Conservation (phyloP, 140 eudicot genomes). For the Anethum foeniculum region DNA sequence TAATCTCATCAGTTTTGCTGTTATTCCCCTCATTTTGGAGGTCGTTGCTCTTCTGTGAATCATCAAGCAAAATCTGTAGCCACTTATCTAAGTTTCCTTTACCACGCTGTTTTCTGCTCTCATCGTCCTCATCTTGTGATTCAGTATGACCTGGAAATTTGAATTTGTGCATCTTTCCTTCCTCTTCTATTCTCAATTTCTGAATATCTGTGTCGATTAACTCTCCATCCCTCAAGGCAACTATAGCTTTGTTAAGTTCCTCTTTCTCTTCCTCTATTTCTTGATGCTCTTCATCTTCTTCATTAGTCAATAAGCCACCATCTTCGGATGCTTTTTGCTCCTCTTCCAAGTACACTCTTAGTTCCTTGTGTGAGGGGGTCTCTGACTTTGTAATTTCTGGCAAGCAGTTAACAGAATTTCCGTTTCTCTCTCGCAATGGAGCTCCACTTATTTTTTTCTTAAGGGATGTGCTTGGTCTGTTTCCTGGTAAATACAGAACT, state of each 20-base stretch:
- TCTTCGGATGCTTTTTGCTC: conserved; percentile 71
- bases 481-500: conserved; percentile 39
- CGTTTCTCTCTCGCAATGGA: conserved; percentile 27
- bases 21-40: conserved; percentile 14
- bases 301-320: conserved; percentile 24
- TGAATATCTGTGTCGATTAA: conserved; percentile 25
- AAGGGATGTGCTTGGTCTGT: conserved; percentile 13
- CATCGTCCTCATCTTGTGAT: conserved; percentile 58
- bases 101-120: conserved; percentile 71
- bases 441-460: conserved; percentile 19
- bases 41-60: conserved; percentile 27
- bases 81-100: conserved; percentile 89
- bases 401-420: conserved; percentile 23
- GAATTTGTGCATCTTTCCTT: conserved; percentile 26
- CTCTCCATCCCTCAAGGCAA: conserved; percentile 11
- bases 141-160: conserved; percentile 41
- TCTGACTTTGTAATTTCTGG: conserved; percentile 21
- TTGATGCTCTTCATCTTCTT: conserved; percentile 21
- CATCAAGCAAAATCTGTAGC: conserved; percentile 60
- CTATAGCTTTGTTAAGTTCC: not conserved
- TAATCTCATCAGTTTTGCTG: conserved; percentile 47
- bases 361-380: conserved; percentile 50
- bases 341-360: conserved; percentile 80
- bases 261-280: conserved; percentile 12
- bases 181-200: conserved; percentile 25